Evolutionary conservation across 345 rosid genomes (phyloP), one percentile per base, ranked within the genome.

Genomic region (Isatis tinctoria): DNA sequence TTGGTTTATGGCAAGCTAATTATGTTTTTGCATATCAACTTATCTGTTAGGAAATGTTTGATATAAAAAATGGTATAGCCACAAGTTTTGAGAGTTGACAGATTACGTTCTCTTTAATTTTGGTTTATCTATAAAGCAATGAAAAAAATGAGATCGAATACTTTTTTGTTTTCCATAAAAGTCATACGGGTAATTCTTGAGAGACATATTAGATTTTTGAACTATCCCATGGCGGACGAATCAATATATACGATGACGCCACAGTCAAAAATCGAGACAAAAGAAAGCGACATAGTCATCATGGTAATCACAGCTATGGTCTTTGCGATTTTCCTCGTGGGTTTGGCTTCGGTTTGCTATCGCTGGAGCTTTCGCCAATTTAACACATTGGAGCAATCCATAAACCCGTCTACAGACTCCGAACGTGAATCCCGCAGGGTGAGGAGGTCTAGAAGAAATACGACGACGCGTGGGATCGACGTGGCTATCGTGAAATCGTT

Each of bases 341-440:
- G 91, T 5, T 81, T 88, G 75, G 84, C 81, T 77, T 86, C 90
- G 24, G 71, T 88, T 66, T 92, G 87, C 71, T 26, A 80, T 70
- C 88, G 91, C 5, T 87, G 80, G 77, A 84, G 80, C 68, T 20
- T 73, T 12, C 79, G 49, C 6, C 57, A 45, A 26, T 40, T 59
- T 36, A 37, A 14, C 18, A 53, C 53, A 16, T 47, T 0, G 7
- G 65, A 53, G 14, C 53, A 2, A 16, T 61, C 70, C 41, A 10
- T 47, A 44, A 58, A 36, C 66, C 24, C 3, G 24, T 32, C 4
- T 10, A 14, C 22, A 11, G 41, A 53, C 28, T 53, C 33, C 48
- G 20, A 9, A 77, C 73, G 18, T 64, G 65, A 24, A 56, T 65
- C 32, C 62, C 47, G 20, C 60, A 73, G 54, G 10, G 58, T 80